Evolutionary conservation across 768 basidiomycete genomes (phyloP).

Genomic region (Chlorophyllum brunneum): DNA sequence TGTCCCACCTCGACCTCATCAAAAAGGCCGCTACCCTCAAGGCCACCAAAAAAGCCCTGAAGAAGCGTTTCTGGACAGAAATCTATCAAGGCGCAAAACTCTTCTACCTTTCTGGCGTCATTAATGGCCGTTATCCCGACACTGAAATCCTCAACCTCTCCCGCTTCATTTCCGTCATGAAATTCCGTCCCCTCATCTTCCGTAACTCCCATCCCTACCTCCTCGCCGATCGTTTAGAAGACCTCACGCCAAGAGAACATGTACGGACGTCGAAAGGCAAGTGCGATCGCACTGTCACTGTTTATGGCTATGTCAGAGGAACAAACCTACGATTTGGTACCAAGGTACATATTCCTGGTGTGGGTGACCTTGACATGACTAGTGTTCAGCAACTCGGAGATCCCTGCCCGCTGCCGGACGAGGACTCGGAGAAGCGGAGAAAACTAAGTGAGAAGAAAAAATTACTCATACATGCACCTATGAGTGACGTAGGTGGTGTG

Average conservation of each 20-base stretch:
- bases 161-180: constrained; percentile 96
- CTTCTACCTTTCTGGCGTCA: constrained; percentile 94
- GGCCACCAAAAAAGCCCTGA: constrained; percentile 88
- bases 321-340: constrained; percentile 75
- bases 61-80: constrained; percentile 99
- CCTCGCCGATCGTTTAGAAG: constrained; percentile 91
- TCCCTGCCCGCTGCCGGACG: constrained; percentile 91
- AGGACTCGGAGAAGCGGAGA: constrained; percentile 84
- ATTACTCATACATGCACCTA: constrained; percentile 89
- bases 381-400: constrained; percentile 78
- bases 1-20: constrained; percentile 95
- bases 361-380: constrained; percentile 82
- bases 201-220: constrained; percentile 94
- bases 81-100: constrained; percentile 99
- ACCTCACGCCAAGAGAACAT: constrained; percentile 85
- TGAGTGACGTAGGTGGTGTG: constrained; percentile 97
- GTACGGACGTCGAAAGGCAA: constrained; percentile 78
- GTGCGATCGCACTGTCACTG: constrained; percentile 88
- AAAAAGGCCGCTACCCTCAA: constrained; percentile 86
- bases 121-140: constrained; percentile 97
- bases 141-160: constrained; percentile 94
- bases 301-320: constrained; percentile 94
- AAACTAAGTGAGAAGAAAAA: constrained; percentile 96
- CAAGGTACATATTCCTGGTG: constrained; percentile 91
- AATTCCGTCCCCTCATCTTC: constrained; percentile 96